These are phyloP conservation scores for Chamaecrista fasciculata DNA, from an alignment of 306 rosid genomes.

Conservation along the genomic window DNA sequence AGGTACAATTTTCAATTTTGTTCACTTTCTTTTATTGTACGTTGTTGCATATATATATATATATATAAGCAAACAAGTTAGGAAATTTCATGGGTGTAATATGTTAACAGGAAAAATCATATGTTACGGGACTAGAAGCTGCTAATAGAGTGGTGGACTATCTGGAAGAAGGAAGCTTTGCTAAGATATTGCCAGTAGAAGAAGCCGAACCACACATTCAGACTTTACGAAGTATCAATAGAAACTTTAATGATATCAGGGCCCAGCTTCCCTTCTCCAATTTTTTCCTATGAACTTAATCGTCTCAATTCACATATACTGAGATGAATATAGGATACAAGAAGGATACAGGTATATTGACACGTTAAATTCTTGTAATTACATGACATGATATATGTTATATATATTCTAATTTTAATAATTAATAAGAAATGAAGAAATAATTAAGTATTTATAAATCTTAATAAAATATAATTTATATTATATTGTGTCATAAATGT, in stretches of 20 bases:
- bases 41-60: too few species aligned
- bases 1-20: conserved; percentile 32
- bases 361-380: too few species aligned
- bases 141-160: conserved; percentile 53
- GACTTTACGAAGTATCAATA: conserved; percentile 44
- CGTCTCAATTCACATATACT: too few species aligned
- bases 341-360: too few species aligned
- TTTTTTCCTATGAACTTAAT: conserved; percentile 39
- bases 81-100: not conserved
- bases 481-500: too few species aligned
- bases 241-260: conserved; percentile 44
- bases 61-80: too few species aligned
- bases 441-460: too few species aligned
- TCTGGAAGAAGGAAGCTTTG: conserved; percentile 59
- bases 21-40: not conserved
- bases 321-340: too few species aligned
- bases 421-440: too few species aligned
- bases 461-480: too few species aligned
- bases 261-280: conserved; percentile 43
- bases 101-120: conserved; percentile 51
- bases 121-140: conserved; percentile 60
- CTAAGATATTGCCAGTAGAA: conserved; percentile 46
- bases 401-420: too few species aligned
- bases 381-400: too few species aligned
- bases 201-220: conserved; percentile 60